Percentiles rank a stretch among this genome's conserved stretches.
These are phyloP conservation scores for Fusarium tricinctum DNA, from an alignment of 2,329 filamentous ascomycete genomes.

Conservation along the genomic window DNA sequence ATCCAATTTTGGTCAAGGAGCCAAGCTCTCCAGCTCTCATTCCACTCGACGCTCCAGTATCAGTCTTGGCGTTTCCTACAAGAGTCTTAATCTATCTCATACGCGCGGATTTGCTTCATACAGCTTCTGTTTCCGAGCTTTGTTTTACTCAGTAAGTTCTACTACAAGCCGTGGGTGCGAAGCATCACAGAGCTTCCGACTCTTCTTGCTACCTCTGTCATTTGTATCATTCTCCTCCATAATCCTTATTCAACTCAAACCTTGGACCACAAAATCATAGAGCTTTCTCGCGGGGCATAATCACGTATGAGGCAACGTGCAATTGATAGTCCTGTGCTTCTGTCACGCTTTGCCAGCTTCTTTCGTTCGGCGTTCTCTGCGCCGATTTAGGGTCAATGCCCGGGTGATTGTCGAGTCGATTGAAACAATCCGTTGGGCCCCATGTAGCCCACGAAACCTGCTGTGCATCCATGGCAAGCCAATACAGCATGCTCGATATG, in stretches of 20 bases:
- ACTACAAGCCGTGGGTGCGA: constrained; percentile 11
- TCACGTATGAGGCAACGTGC: constrained; percentile 15
- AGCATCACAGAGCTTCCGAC: constrained; percentile 15
- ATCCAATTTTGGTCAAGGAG: constrained; percentile 14
- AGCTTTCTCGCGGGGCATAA: constrained; percentile 5
- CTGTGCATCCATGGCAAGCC: constrained; percentile 23
- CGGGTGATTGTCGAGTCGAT: constrained; percentile 26
- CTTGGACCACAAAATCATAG: constrained; percentile 13
- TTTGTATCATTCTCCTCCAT: constrained; percentile 10
- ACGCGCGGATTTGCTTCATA: constrained; percentile 11
- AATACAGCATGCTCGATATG: constrained; percentile 3
- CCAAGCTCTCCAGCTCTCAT: constrained; percentile 21
- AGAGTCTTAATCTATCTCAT: constrained; percentile 22
- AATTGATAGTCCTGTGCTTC: constrained; percentile 16
- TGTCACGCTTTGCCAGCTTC: constrained; percentile 18
- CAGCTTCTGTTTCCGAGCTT: constrained; percentile 6
- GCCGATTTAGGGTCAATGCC: constrained; percentile 34
- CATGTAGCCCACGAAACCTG: constrained; percentile 28
- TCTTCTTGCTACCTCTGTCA: constrained; percentile 11
- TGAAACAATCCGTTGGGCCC: constrained; percentile 32
- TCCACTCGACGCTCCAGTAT: constrained; percentile 21
- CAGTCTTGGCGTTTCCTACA: constrained; percentile 15
- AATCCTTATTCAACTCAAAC: constrained; percentile 5
- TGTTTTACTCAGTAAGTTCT: constrained; percentile 32
- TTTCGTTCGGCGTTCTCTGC: constrained; percentile 16